Evolutionary conservation across 306 rosid species (phyloP), one percentile per base, ranked within the genome.

Genomic region (Lathyrus sativus): DNA sequence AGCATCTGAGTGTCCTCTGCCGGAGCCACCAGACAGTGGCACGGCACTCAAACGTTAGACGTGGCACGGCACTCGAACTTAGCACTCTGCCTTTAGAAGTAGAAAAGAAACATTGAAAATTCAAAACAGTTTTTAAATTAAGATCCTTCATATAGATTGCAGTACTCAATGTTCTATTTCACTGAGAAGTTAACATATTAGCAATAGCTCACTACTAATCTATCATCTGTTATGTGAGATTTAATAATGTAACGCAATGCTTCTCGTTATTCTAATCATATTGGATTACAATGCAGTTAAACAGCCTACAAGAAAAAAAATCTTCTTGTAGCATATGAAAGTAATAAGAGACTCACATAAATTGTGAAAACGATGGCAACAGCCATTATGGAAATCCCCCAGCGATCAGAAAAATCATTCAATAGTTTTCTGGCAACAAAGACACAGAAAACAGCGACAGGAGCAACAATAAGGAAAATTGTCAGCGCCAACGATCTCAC

Each of bases 401-500:
- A 85, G 77, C 86, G 86, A 75, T 89, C 69, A 26, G 86, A 64
- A 75, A 73, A 93, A 65, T 82, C 85, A 69, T 93, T 81, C 87
- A 88, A 84, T 74, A 93, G 87, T 76, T 88, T 90, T 75, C 86
- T 78, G 80, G 88, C 99, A 70, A 93, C 91, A 84, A 86, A 88
- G 81, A 84, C 74, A 76, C 99, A 93, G 96, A 93, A 93, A 81
- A 84, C 69, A 15, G 88, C 54, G 4, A 88, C 82, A 31, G 99
- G 99, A 56, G 89, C 97, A 80, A 93, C 90, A 43, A 93, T 85
- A 35, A 93, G 92, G 67, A 88, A 84, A 70, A 93, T 75, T 19
- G 99, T 93, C 83, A 93, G 80, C 33, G 72, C 83, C 89, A 93
- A 65, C 8, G 99, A 93, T 82, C 99, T 82, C 77, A 87, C 96